Percentiles rank a stretch among this genome's conserved stretches.
Evolutionary conservation across 106 monocot species (phyloP).

Genomic region (Dendrobium chrysotoxum): DNA sequence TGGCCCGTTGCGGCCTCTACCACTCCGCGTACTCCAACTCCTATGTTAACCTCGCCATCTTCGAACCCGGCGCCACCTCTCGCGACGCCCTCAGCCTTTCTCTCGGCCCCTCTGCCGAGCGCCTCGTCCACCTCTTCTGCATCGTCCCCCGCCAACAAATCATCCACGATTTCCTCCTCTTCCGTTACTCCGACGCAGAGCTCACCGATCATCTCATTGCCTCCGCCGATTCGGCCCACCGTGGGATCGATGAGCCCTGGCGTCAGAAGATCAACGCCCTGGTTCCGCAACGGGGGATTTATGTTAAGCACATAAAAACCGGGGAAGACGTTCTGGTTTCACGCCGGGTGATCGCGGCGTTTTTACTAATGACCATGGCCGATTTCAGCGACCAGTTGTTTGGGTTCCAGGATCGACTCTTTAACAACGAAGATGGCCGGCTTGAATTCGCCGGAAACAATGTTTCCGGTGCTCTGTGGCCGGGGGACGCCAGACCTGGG

Average conservation of each 20-base stretch:
- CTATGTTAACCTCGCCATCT: slow-evolving; percentile 99
- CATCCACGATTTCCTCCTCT: slow-evolving; percentile 80
- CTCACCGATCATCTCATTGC: slow-evolving; percentile 37
- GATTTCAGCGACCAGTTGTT: slow-evolving; percentile 85
- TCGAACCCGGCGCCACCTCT: slow-evolving; percentile 49
- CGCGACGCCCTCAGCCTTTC: slow-evolving; percentile 36
- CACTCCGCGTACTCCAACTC: slow-evolving; percentile 99
- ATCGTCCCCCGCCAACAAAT: slow-evolving; percentile 68
- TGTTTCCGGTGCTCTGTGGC: slow-evolving; percentile 39
- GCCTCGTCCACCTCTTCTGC: slow-evolving; percentile 88
- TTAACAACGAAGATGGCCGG: slow-evolving; percentile 56
- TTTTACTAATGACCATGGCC: slow-evolving; percentile 74
- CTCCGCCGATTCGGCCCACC: slow-evolving; percentile 29
- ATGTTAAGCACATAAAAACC: slow-evolving; percentile 64
- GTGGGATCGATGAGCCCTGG: slow-evolving; percentile 33
- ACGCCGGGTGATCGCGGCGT: slow-evolving; percentile 46
- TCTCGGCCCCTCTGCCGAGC: slow-evolving; percentile 58
- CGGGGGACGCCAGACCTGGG: slow-evolving; percentile 67
- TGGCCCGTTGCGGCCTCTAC: slow-evolving; percentile 82
- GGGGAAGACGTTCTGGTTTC: slow-evolving; percentile 65
- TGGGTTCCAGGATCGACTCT: slow-evolving; percentile 65
- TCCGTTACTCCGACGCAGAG: slow-evolving; percentile 58
- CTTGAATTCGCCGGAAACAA: slow-evolving; percentile 53
- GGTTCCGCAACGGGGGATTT: slow-evolving; percentile 47
- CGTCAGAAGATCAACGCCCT: slow-evolving; percentile 37